phyloP scores from a whole-genome alignment of 1,284 basidiomycete genomes.

The Testicularia cyperi region DNA sequence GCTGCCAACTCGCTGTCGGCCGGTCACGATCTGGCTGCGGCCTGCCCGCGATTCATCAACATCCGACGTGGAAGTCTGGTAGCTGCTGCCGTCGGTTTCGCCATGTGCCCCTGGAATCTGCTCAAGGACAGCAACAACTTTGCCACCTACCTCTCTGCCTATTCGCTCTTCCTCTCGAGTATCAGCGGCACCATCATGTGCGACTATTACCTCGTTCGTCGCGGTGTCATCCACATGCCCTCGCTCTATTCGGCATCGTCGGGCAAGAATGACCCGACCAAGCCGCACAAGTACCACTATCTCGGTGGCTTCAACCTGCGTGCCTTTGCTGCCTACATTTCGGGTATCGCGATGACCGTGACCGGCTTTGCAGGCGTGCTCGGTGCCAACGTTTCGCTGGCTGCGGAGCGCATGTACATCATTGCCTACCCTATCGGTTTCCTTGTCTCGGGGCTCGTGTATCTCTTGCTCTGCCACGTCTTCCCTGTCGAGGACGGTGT shows the following conservation, averaged over 20 bases:
- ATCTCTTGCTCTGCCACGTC: slow-evolving; percentile 44
- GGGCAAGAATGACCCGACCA: slow-evolving; percentile 7
- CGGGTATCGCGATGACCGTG: slow-evolving; percentile 79
- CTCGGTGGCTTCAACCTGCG: slow-evolving; percentile 69
- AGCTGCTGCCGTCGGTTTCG: slow-evolving; percentile 73
- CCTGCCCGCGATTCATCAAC: slow-evolving; percentile 75
- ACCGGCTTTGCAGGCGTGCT: slow-evolving; percentile 69
- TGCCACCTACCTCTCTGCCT: slow-evolving; percentile 79
- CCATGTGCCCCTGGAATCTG: slow-evolving; percentile 77
- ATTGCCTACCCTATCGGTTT: slow-evolving; percentile 60
- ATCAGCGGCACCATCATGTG: slow-evolving; percentile 61
- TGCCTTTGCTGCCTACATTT: slow-evolving; percentile 72
- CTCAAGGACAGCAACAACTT: slow-evolving; percentile 75
- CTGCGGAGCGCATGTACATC: slow-evolving; percentile 56
- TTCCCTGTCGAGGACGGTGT: slow-evolving; percentile 26
- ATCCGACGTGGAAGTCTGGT: slow-evolving; percentile 81
- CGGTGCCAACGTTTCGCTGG: slow-evolving; percentile 45
- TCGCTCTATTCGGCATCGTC: slow-evolving; percentile 68
- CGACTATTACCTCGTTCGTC: slow-evolving; percentile 76
- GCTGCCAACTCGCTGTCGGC: slow-evolving; percentile 82
- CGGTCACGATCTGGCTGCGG: slow-evolving; percentile 79
- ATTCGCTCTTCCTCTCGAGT: slow-evolving; percentile 60
- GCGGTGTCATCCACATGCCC: slow-evolving; percentile 71
- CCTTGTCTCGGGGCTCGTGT: slow-evolving; percentile 51
- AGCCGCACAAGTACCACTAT: slow-evolving; percentile 70